Base-by-base conservation (phyloP, 306 rosid genomes). In the Vigna nakashimae region DNA sequence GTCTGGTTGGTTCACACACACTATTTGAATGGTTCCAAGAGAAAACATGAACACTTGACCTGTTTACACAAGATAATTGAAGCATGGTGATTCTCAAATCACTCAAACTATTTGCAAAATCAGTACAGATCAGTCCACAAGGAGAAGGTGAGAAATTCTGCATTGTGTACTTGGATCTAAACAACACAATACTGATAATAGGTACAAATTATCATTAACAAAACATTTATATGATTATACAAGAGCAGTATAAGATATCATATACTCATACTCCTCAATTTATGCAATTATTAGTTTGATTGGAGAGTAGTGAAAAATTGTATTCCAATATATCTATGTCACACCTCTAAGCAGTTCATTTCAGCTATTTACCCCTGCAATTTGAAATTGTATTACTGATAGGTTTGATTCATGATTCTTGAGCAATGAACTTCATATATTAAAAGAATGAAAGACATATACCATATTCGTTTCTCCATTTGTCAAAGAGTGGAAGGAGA, bases 401-500 rank as follows among this genome's bases (percentile, higher is more conserved):
- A 30, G 34, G 5, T 30, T 3, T 30, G 0, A 30, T 30, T 30
- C 4, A 30, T 30, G 34, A 30, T 30, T 3, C 0, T 30, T 65
- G 52, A 20, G 52, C 2, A 13, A 60, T 68, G 30, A 48, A 24
- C 15, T 22, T 0, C 15, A 63, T 3, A 55, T 4, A 53, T 34
- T 34, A 55, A 55, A 6, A 34, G 30, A 20, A 26, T 6, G 17
- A 43, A 58, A 34, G 56, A 26, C 28, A 26, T 30, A 22, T 80
- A 84, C 88, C 90, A 56, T 75, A 84, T 42, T 64, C 63, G 12
- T 40, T 13, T 40, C 80, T 79, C 91, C 91, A 87, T 17, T 80
- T 46, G 6, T 80, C 58, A 40, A 87, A 79, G 69, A 80, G 73
- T 5, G 85, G 80, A 49, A 87, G 70, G 80, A 81, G 74, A 69